A percentile compares a stretch with the other conserved stretches of the same genome.
Conservation (phyloP, 176 grass and related monocot species). For the Tillandsia fasciculata region DNA sequence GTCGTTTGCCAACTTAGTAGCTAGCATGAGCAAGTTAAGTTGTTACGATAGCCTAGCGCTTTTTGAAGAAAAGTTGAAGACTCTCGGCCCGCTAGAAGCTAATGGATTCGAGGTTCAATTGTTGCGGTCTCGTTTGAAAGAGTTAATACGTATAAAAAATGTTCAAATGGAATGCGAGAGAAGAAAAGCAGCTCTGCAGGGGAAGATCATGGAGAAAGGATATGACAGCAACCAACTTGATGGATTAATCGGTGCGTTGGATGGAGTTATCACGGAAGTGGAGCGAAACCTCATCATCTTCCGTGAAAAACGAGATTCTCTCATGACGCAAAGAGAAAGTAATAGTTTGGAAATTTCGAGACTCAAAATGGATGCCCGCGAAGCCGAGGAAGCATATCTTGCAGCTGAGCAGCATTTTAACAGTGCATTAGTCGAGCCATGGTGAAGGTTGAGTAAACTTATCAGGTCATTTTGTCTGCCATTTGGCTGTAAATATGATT, state of each 20-base stretch:
- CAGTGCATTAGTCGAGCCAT: conserved; percentile 6
- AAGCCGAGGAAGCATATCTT: neutral
- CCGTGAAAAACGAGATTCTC: conserved; percentile 13
- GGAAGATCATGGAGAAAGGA: conserved; percentile 5
- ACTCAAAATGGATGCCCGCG: neutral
- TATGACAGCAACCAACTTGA: neutral
- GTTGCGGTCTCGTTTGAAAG: conserved; percentile 18
- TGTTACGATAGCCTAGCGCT: conserved; percentile 21
- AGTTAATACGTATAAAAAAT: conserved; percentile 29
- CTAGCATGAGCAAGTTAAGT: conserved; percentile 12
- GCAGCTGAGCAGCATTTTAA: conserved; percentile 9
- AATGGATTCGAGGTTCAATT: conserved; percentile 48
- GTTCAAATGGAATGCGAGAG: neutral
- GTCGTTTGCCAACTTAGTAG: conserved; percentile 32
- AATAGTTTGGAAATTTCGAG: conserved; percentile 15
- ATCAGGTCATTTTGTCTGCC: neutral
- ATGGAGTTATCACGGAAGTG: conserved; percentile 29
- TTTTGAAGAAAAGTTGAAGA: conserved; percentile 27
- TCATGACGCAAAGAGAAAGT: conserved; percentile 14
- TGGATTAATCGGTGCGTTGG: conserved; percentile 20
- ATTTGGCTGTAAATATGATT: conserved; percentile 1
- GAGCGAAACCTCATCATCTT: conserved; percentile 30
- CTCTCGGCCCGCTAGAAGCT: conserved; percentile 26
- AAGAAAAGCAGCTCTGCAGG: conserved; percentile 16
- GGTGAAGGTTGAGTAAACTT: neutral